Evolutionary conservation across 73 alveolate species (phyloP).

Genomic region (Stentor roeselii): DNA sequence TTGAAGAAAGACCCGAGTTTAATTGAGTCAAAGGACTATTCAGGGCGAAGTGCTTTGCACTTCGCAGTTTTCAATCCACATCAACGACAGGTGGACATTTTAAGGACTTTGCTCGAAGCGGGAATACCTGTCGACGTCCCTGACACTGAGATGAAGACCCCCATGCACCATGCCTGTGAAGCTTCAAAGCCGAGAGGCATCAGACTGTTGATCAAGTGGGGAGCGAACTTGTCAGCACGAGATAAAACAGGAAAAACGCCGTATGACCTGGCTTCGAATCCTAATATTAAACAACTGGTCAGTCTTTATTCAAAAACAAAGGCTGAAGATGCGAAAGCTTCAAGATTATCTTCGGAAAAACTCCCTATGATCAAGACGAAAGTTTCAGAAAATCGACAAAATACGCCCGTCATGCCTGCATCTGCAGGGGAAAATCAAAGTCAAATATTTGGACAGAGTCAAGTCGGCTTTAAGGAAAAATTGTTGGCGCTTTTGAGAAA

Average conservation of each 20-base stretch:
- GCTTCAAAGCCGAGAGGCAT: constrained; percentile 49
- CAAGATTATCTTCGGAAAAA: neutral
- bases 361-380: neutral
- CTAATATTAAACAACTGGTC: constrained; percentile 3
- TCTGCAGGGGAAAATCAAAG: neutral
- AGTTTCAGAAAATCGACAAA: neutral
- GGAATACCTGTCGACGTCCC: constrained; percentile 57
- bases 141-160: constrained; percentile 55
- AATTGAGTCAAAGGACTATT: constrained; percentile 52
- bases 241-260: constrained; percentile 55
- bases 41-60: constrained; percentile 61
- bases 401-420: neutral
- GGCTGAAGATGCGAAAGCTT: neutral
- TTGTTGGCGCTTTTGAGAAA: constrained; percentile 42
- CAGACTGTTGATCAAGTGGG: constrained; percentile 48
- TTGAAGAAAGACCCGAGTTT: constrained; percentile 38
- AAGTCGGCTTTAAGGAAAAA: constrained; percentile 31
- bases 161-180: constrained; percentile 66
- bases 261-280: constrained; percentile 46
- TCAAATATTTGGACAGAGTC: no score
- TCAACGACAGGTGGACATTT: constrained; percentile 51
- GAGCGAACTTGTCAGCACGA: constrained; percentile 45
- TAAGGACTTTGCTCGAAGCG: constrained; percentile 38
- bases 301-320: neutral
- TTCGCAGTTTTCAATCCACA: constrained; percentile 48